phyloP scores from a whole-genome alignment of 345 rosid species.

The Citrus reticulata region DNA sequence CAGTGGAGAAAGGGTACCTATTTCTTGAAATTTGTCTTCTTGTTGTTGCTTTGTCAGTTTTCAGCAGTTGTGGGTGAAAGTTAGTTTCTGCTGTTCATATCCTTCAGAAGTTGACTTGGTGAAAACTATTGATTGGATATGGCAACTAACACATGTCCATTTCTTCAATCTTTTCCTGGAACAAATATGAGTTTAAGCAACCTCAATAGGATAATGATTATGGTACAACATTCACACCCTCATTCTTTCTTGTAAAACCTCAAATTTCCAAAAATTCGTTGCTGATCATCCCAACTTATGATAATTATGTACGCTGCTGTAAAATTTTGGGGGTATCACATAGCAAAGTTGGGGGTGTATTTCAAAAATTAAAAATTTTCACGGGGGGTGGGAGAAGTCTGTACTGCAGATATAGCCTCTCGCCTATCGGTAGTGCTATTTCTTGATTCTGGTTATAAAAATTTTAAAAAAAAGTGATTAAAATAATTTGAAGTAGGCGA shows the following conservation, averaged over 20 bases:
- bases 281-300: too few relatives aligned
- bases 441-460: background rate
- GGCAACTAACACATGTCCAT: constrained; percentile 21
- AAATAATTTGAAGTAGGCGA: background rate
- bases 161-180: background rate
- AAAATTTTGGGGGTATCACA: too few relatives aligned
- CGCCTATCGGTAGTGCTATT: too few relatives aligned
- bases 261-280: too few relatives aligned
- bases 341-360: too few relatives aligned
- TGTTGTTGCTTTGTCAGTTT: constrained; percentile 33
- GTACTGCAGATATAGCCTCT: too few relatives aligned
- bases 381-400: too few relatives aligned
- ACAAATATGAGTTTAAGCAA: background rate
- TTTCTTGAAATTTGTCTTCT: background rate
- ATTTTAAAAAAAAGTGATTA: too few relatives aligned
- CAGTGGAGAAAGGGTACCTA: background rate
- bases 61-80: constrained; percentile 30
- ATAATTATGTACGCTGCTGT: too few relatives aligned
- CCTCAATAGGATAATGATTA: background rate
- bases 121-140: constrained; percentile 23
- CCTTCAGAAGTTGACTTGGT: constrained; percentile 26
- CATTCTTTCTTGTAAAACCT: too few relatives aligned
- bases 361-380: too few relatives aligned
- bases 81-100: constrained; percentile 21
- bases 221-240: background rate